Evolutionary conservation across 129 eudicot species (phyloP).

Genomic region (Tagetes patula): DNA sequence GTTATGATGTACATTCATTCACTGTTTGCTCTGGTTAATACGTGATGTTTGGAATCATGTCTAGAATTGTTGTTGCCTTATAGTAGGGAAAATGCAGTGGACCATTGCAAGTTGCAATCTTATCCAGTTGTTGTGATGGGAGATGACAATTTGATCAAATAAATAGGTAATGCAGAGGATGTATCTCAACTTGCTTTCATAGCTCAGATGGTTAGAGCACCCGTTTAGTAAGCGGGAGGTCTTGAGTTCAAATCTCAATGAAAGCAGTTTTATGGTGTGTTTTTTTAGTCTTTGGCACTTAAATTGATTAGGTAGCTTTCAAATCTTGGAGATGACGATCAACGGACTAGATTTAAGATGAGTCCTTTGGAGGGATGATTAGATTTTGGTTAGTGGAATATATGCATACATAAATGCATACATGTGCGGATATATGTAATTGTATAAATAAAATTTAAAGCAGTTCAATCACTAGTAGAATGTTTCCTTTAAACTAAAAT

Average conservation of each 20-base stretch:
- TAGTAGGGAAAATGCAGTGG: background rate
- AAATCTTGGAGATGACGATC: background rate
- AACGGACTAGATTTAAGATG: too few relatives aligned
- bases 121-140: slow-evolving; percentile 5
- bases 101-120: background rate
- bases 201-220: slow-evolving; percentile 64
- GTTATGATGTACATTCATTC: slow-evolving; percentile 11
- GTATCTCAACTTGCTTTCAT: slow-evolving; percentile 35
- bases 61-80: slow-evolving; percentile 15
- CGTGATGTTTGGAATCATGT: slow-evolving; percentile 10
- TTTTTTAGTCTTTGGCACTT: background rate
- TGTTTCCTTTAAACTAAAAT: background rate
- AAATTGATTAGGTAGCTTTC: background rate
- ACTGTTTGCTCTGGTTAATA: background rate
- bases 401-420: background rate
- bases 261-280: slow-evolving; percentile 7
- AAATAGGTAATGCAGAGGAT: background rate
- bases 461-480: background rate
- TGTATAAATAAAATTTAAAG: background rate
- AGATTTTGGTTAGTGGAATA: background rate
- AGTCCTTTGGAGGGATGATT: background rate
- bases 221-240: slow-evolving; percentile 99
- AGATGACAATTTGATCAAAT: background rate
- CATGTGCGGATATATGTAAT: slow-evolving; percentile 1
- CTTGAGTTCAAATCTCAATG: slow-evolving; percentile 98